These are phyloP conservation scores for Pichia heedii DNA, from an alignment of 805 yeast genomes.

Conservation along the genomic window DNA sequence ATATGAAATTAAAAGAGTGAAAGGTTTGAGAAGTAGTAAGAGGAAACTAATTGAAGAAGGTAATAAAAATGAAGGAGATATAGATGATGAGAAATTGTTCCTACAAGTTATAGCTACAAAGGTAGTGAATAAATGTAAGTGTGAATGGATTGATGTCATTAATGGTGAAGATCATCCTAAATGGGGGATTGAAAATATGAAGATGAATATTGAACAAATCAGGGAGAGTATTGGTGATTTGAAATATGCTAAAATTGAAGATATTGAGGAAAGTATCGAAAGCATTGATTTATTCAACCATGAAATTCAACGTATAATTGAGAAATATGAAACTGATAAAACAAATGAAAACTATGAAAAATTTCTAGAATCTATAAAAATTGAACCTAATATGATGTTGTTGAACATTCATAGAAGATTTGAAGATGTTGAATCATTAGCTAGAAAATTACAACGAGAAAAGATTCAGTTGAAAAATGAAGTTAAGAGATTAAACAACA, in stretches of 20 bases:
- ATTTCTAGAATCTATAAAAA: constrained; percentile 17
- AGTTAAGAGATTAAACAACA: constrained; percentile 29
- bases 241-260: background rate
- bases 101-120: constrained; percentile 8
- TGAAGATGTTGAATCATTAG: constrained; percentile 81
- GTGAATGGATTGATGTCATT: constrained; percentile 2
- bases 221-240: constrained; percentile 2
- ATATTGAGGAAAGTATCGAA: background rate
- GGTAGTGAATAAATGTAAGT: background rate
- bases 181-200: too few relatives aligned
- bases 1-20: constrained; percentile 60
- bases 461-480: constrained; percentile 44
- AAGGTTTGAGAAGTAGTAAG: constrained; percentile 54
- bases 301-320: background rate
- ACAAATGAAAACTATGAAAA: constrained; percentile 30
- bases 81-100: constrained; percentile 10
- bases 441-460: constrained; percentile 75
- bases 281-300: background rate
- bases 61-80: background rate
- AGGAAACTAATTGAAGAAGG: constrained; percentile 9
- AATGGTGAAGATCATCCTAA: too few relatives aligned
- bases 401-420: constrained; percentile 58
- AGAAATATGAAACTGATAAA: constrained; percentile 4
- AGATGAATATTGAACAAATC: constrained; percentile 10
- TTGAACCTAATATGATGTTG: constrained; percentile 22